A percentile compares a stretch with the other conserved stretches of the same genome.
These are phyloP conservation scores for Malus fusca DNA, from an alignment of 306 rosid species.

Conservation along the genomic window DNA sequence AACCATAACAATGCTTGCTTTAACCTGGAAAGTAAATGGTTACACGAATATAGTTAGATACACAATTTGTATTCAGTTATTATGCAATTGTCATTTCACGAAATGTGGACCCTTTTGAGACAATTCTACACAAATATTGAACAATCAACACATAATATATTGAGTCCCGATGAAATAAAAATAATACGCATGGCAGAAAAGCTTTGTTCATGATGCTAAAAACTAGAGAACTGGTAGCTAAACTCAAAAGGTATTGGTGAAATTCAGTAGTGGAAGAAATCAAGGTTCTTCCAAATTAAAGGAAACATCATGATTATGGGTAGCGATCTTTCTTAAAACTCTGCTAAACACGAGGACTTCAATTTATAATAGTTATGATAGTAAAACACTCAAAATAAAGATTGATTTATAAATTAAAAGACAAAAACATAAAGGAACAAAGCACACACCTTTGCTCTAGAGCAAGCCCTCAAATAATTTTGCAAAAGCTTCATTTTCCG, in stretches of 20 bases:
- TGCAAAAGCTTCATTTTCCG: slow-evolving; percentile 40
- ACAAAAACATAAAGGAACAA: neutral
- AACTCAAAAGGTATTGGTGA: neutral
- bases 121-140: neutral
- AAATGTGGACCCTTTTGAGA: neutral
- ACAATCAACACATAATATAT: neutral
- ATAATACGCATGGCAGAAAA: neutral
- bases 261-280: neutral
- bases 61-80: neutral
- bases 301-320: neutral
- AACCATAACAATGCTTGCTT: slow-evolving; percentile 36
- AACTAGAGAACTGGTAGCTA: neutral
- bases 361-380: neutral
- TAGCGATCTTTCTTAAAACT: neutral
- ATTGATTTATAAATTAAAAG: neutral
- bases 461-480: slow-evolving; percentile 41
- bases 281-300: neutral
- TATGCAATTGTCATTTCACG: neutral
- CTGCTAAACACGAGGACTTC: neutral
- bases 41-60: neutral
- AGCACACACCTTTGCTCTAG: slow-evolving; percentile 49
- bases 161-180: neutral
- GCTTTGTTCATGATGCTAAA: neutral
- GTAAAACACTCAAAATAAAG: neutral
- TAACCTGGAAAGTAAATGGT: slow-evolving; percentile 42